These are phyloP conservation scores for Onygenales sp. DNA, from an alignment of 2,329 filamentous ascomycete genomes.

Conservation along the genomic window DNA sequence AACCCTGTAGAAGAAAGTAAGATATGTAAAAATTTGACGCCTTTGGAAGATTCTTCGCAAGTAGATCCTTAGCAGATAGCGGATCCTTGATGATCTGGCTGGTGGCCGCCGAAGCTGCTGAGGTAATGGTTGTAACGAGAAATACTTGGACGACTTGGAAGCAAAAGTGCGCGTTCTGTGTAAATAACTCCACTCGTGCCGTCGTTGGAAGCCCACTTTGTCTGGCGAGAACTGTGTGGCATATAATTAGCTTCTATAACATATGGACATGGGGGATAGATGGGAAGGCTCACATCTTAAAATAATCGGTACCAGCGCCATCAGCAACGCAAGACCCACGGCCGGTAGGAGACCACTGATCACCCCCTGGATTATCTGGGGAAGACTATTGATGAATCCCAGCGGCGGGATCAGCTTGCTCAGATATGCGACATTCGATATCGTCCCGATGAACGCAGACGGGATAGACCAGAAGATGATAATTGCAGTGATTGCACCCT, in stretches of 20 bases:
- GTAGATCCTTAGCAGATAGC: slow-evolving; percentile 50
- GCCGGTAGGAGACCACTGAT: slow-evolving; percentile 77
- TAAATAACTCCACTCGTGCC: slow-evolving; percentile 74
- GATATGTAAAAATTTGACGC: slow-evolving; percentile 92
- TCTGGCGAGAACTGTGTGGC: slow-evolving; percentile 57
- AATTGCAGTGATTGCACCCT: slow-evolving; percentile 61
- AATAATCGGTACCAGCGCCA: slow-evolving; percentile 76
- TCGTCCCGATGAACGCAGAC: slow-evolving; percentile 69
- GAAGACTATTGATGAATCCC: slow-evolving; percentile 65
- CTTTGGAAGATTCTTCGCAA: slow-evolving; percentile 69
- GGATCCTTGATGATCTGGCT: slow-evolving; percentile 58
- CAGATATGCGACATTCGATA: slow-evolving; percentile 75
- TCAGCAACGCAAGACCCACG: slow-evolving; percentile 68
- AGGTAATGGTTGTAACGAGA: slow-evolving; percentile 72
- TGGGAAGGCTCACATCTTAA: slow-evolving; percentile 53
- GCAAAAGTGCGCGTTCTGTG: slow-evolving; percentile 78
- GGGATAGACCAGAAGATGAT: slow-evolving; percentile 80
- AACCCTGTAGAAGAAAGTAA: slow-evolving; percentile 86
- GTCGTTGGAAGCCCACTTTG: slow-evolving; percentile 70
- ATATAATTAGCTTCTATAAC: slow-evolving; percentile 9
- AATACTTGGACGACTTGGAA: slow-evolving; percentile 75
- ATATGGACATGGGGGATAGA: not conserved
- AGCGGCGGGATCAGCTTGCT: slow-evolving; percentile 48
- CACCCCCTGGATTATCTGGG: slow-evolving; percentile 61
- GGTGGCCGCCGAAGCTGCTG: slow-evolving; percentile 65